Base-by-base conservation (phyloP, 2,329 filamentous ascomycete genomes). In the Plectosphaerella cucumerina region DNA sequence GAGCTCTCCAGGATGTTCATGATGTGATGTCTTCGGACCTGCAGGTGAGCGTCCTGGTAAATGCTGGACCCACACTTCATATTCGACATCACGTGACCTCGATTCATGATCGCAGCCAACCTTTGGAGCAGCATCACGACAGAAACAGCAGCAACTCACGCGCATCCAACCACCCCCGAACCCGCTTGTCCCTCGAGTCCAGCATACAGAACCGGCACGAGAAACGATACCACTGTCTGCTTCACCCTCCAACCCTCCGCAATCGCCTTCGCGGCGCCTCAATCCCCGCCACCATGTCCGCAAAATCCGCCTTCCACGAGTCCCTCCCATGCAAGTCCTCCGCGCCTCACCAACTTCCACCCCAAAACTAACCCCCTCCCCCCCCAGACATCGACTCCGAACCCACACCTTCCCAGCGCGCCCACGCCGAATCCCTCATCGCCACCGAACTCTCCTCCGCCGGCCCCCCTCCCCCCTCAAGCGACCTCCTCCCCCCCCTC, bases 341-440 rank as follows among this genome's bases (percentile, higher is more conserved):
- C 41, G 23, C 46, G 48, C n/a, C 53, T 48, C 23, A 15, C 23
- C 47, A 22, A 18, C 17, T 39, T 34, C 34, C 42, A 17, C 51
- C 42, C 48, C 49, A n/a, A n/a, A n/a, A 51, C 52, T 62, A 65
- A 60, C 58, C 49, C 58, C 49, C 49, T 51, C 37, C 58, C 49
- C 42, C 31, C 35, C 47, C 67, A 95, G 90, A 96, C 71, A 87
- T 97, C 67, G 93, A 99, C 72, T 63, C 76, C 17, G 81, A 87
- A 49, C 87, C 87, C 39, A 85, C 86, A 6, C 65, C 78, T 18
- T 59, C 73, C 47, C 81, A 84, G 61, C 83, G 89, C 62, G 71
- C 77, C 51, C 79, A 83, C 55, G 90, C 90, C 51, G 76, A 84
- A 67, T 73, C 81, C 56, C 82, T 93, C 57, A 86, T 97, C 60